Base-by-base conservation (phyloP, 2,329 filamentous ascomycete species). In the Penicillium hesseltinei region DNA sequence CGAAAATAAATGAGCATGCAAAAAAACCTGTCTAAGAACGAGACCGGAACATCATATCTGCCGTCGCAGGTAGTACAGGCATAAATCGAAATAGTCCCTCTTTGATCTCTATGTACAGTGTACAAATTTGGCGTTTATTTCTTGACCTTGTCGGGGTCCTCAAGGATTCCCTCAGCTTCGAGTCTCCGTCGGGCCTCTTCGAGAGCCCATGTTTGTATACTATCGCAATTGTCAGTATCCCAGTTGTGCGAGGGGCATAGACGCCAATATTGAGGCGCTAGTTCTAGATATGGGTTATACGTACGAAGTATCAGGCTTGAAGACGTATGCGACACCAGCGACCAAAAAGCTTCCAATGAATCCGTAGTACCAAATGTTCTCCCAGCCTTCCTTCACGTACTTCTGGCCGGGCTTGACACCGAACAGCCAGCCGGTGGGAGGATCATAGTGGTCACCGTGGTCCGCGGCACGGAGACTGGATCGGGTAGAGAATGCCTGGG, bases 181-280 rank as follows among this genome's bases (percentile, higher is more conserved):
- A 99, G 87, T 81, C 94, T 85, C 81, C 94, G 86, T 73, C 94
- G 86, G 52, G 94, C 94, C 81, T 99, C 94, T 80, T 99, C 94
- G 43, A 99, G 86, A 62, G 94, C 94, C 94, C 94, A 99, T 54
- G 93, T 97, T 82, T 97, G 94, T 86, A 99, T 97, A 77, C 94
- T 99, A 69, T 60, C 57, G 23, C 43, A 48, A 45, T 47, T 48
- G 61, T 73, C 42, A 71, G 69, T 57, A 44, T 35, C 38, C 27
- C 17, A 21, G 42, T 21, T 46, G 36, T 45, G n/a, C 35, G 23
- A 40, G 27, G 19, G 17, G 13, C 11, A 21, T 21, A 55, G 36
- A 31, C 9, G 17, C 17, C 45, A 47, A 31, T 25, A 21, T 35
- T 10, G 23, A 39, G 38, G 25, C 40, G 13, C 25, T 25, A 60